Base-by-base conservation (phyloP, 805 yeast genomes). In the Huiozyma sinensis region DNA sequence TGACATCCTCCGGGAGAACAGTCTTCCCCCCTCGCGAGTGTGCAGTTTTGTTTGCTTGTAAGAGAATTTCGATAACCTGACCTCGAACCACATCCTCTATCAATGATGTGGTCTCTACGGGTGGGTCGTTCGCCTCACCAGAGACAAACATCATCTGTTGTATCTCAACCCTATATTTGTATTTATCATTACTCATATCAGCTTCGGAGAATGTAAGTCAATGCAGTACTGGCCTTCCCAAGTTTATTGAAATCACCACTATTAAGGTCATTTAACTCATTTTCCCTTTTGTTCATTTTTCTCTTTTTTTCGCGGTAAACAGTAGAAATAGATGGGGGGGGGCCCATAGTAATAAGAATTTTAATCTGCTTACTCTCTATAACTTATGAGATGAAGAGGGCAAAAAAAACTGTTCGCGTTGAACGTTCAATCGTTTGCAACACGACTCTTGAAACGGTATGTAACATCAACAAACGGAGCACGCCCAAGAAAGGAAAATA, bases 111-210 rank as follows among this genome's bases (percentile, higher is more conserved):
- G 97, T 86, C 50, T 85, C 95, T 11, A 82, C 74, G 0, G 97
- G 95, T 1, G 97, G 94, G 55, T 92, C 98, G 52, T 84, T 85
- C 0, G 92, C 78, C 61, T 92, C 97, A 2, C 98, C 98, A 44
- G 83, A 75, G 44, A 92, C 98, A 69, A 92, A 92, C 98, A 92
- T 92, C 98, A 92, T 92, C 68, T 85, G 92, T 64, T 92, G 98
- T 56, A 92, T 92, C 67, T 92, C 98, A 34, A 84, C 76, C 45
- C 95, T 71, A 63, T 90, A 92, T 58, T 81, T 79, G 67, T 84
- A 80, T 59, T 78, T 78, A 44, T 68, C 56, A 40, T 61, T 59
- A 45, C 55, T 55, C 29, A 44, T 40, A 9, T 17, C 24, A 29
- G 12, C 12, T 32, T 32, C 11, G 34, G 45, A 11, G 34, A 3